Evolutionary conservation across 495 filamentous ascomycete genomes (phyloP), one percentile per base, ranked within the genome.

Genomic region (Penicillium coprophilum): DNA sequence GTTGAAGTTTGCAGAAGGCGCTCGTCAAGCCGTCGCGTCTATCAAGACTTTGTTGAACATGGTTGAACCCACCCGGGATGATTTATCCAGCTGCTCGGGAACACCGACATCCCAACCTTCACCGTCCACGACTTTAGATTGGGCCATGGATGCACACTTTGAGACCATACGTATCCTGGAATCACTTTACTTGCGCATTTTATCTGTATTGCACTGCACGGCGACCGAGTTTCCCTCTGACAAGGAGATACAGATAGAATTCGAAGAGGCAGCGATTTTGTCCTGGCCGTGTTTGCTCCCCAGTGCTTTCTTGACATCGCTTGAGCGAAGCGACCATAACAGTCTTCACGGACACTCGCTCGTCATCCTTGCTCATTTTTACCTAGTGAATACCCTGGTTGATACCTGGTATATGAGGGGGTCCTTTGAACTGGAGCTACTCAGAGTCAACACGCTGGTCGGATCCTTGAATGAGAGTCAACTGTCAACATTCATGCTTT

Each of bases 241-340:
- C n/a, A 32, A 24, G 8, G 59, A 55, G n/a, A 61, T 72, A n/a
- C 57, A 58, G 23, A 7, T 46, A 10, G 64, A 69, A 34, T 49
- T 71, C 11, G 62, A 64, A 57, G 53, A 66, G 19, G 63, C 66
- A 21, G 68, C 59, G 6, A 41, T 62, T 21, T 7, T 46, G 2
- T 40, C 50, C 19, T 62, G 59, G 59, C 55, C 59, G 24, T 9
- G 5, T 12, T 7, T 10, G 17, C 20, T 62, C 41, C 32, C 56
- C 4, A 39, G 45, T 30, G 13, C 15, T 10, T 62, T 62, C 27
- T 24, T 62, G 2, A 31, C 39, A 1, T 49, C 51, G 7, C 47
- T 59, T 19, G 45, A 55, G 9, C 38, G 43, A 19, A 30, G 46
- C 31, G 28, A 47, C 12, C 50, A 6, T 39, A 30, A 46, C 44